phyloP scores from a whole-genome alignment of 192 early-diverging fungal genomes.

The Radiomyces spectabilis region DNA sequence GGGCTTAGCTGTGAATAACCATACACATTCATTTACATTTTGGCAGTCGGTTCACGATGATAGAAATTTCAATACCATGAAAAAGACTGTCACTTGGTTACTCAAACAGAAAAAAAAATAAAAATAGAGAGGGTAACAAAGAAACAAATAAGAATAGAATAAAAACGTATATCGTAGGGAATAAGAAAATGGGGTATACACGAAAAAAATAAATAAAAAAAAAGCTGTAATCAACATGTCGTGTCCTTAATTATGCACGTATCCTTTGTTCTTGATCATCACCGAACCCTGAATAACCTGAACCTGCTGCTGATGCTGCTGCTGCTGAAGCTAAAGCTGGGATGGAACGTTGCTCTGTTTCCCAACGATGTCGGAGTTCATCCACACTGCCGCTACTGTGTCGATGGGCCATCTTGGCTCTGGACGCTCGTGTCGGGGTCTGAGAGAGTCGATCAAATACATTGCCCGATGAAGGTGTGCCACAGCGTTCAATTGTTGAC shows the following conservation, averaged over 20 bases:
- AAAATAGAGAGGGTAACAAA: background rate
- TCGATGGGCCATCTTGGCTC: conserved; percentile 23
- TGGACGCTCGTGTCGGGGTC: conserved; percentile 23
- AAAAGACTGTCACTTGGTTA: background rate
- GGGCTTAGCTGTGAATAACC: too few species aligned
- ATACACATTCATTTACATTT: too few species aligned
- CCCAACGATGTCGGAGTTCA: conserved; percentile 19
- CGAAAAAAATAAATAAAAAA: too few species aligned
- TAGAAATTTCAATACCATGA: too few species aligned
- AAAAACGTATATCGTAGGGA: background rate
- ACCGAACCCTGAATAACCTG: too few species aligned
- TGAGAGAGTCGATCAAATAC: conserved; percentile 29
- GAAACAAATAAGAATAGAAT: background rate
- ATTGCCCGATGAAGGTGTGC: conserved; percentile 8
- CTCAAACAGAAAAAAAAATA: background rate
- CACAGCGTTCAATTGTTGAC: too few species aligned
- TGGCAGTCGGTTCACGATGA: too few species aligned
- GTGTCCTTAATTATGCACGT: background rate
- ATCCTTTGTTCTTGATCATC: background rate
- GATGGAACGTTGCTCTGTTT: conserved; percentile 3
- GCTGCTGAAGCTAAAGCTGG: too few species aligned
- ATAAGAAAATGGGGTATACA: too few species aligned
- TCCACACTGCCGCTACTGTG: conserved; percentile 29
- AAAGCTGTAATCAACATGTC: too few species aligned
- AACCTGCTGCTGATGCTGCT: too few species aligned